Conservation (phyloP, 108 stramenopile genomes). For the Skeletonema costatum region DNA sequence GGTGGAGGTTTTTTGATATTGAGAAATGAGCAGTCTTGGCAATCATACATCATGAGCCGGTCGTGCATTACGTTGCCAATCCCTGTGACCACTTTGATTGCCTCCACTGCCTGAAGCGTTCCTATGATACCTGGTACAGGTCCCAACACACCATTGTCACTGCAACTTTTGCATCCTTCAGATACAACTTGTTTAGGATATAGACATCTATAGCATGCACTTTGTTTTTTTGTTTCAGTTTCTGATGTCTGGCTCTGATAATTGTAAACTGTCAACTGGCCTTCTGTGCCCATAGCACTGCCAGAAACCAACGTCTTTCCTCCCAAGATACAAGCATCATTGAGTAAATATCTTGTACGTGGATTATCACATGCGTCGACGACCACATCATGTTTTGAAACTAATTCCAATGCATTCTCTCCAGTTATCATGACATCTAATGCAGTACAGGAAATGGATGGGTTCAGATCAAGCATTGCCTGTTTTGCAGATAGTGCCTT, state of each 20-base stretch:
- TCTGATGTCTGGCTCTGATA: constrained; percentile 6
- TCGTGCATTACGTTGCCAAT: constrained; percentile 69
- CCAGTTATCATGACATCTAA: constrained; percentile 43
- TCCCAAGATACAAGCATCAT: constrained; percentile 93
- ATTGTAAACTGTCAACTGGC: constrained; percentile 88
- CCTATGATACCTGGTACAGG: constrained; percentile 94
- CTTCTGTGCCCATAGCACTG: constrained; percentile 88
- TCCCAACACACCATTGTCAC: constrained; percentile 87
- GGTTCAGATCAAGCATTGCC: constrained; percentile 69
- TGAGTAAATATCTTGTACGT: constrained; percentile 92
- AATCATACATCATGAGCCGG: constrained; percentile 82
- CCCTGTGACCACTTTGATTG: constrained; percentile 88
- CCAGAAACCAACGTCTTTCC: constrained; percentile 80
- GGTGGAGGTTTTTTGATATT: constrained; percentile 77
- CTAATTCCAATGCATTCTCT: constrained; percentile 67
- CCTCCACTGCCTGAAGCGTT: constrained; percentile 91
- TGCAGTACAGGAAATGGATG: constrained; percentile 56
- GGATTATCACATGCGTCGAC: constrained; percentile 98
- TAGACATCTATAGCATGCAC: constrained; percentile 87
- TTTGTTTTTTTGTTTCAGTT: constrained; percentile 1
- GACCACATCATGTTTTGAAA: constrained; percentile 74
- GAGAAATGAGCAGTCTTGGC: constrained; percentile 71
- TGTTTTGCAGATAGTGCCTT: constrained; percentile 79
- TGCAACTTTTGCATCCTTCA: constrained; percentile 77
- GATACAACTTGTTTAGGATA: constrained; percentile 74